Base-by-base conservation (phyloP, 2,329 filamentous ascomycete genomes). In the Pseudodiploospora longispora region DNA sequence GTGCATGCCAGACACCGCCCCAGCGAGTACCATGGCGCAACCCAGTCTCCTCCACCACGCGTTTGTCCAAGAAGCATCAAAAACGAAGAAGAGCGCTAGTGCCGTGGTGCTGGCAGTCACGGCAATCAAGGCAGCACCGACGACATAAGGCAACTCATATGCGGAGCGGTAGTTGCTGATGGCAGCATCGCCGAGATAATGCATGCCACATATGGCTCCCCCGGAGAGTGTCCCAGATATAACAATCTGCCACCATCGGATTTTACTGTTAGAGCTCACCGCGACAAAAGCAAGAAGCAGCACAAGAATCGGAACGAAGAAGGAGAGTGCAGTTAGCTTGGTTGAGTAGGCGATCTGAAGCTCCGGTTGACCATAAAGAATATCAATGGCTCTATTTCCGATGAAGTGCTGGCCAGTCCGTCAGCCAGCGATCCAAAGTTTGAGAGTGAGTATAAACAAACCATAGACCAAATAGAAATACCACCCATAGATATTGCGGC, bases 1-100 rank as follows among this genome's bases (percentile, higher is more conserved):
- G 63, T 93, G 87, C 87, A 93, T 91, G 1, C 85, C 85, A 4
- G 82, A 88, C 1, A 91, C 85, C 32, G 83, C 85, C n/a, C 76
- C 70, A 7, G 85, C 83, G 35, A 94, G 71, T 27, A 88, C 62
- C 41, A 78, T 66, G 10, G 83, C 83, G 50, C 81, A 86, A 1
- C 80, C 53, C 6, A 75, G 62, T 46, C 87, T 73, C 58, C 86
- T 87, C 82, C 82, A 88, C 77, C 83, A 87, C 10, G 76, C 78
- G 54, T 82, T 82, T 39, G 83, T 85, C 86, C 87, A 94, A 5
- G 78, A 74, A 10, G 82, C 78, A 50, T 82, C 77, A 61, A 84
- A 80, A 48, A 83, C 75, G 64, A 91, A 93, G 68, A 94, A 93
- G 2, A 89, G 67, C 0, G 78, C 71, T 37, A 94, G 70, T 0